phyloP scores from a whole-genome alignment of 2,329 filamentous ascomycete species.

The Fusarium sambucinum region DNA sequence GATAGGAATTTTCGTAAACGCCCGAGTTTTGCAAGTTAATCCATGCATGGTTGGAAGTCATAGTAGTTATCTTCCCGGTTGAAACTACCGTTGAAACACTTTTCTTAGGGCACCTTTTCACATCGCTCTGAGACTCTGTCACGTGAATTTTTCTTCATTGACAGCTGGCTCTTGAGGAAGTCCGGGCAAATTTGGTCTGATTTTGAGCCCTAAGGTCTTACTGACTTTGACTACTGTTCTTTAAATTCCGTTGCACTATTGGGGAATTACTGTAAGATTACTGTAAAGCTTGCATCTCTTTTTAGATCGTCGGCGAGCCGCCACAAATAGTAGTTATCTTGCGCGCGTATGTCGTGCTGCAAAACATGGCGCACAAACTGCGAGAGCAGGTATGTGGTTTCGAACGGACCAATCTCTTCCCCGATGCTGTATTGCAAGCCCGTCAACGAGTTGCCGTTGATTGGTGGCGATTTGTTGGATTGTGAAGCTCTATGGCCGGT shows the following conservation, averaged over 20 bases:
- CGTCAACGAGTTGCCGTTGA: constrained; percentile 9
- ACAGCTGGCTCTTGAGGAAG: no score
- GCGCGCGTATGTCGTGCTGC: constrained; percentile 32
- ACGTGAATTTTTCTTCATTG: no score
- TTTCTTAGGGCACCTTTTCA: no score
- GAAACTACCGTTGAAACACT: no score
- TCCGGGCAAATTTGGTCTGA: no score
- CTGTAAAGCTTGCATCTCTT: no score
- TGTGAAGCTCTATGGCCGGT: not conserved
- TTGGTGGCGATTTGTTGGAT: constrained; percentile 19
- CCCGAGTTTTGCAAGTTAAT: not conserved
- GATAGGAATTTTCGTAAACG: constrained; percentile 13
- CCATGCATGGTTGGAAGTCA: not conserved
- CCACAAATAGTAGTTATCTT: constrained; percentile 1
- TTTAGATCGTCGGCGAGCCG: no score
- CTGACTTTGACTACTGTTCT: no score
- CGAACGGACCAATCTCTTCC: constrained; percentile 2
- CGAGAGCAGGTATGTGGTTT: not conserved
- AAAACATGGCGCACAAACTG: constrained; percentile 1
- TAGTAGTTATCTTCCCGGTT: constrained; percentile 1
- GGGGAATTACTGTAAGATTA: no score
- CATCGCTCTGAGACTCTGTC: no score
- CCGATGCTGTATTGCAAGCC: constrained; percentile 18
- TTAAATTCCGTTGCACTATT: no score
- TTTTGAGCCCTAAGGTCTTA: no score